Base-by-base conservation (phyloP, 768 basidiomycete genomes). In the Psilocybe cyanescens region DNA sequence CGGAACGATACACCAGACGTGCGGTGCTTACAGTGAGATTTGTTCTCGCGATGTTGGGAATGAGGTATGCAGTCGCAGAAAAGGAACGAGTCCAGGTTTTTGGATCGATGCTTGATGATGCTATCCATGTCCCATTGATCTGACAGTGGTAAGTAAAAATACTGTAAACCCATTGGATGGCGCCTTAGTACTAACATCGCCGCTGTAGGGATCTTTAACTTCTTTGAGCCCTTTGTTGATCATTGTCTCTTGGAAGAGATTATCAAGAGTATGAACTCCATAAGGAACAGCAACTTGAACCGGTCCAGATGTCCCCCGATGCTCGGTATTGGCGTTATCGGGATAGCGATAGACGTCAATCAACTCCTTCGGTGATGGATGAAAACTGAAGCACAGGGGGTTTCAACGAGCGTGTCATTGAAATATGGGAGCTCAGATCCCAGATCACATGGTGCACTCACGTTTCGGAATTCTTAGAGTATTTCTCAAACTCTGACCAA, bases 401-500 rank as follows among this genome's bases (percentile, higher is more conserved):
- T 46, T 3, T 44, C 37, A 39, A 41, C n/a, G 24, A n/a, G 30
- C 11, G 29, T 30, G 14, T 11, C 29, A 11, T 51, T 28, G 28
- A 14, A 29, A 16, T 48, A 44, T 60, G 41, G 14, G n/a, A 33
- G 16, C 24, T 24, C 24, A 24, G 24, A 24, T 24, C 24, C 24
- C 24, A 24, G 24, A 24, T 24, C 24, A n/a, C 14, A 5, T 4
- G 6, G 45, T 29, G 14, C 8, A 57, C 74, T 28, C 44, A 81
- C 80, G 66, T 78, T 65, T 79, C 78, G 4, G 73, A 67, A 55
- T 73, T 76, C 58, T 71, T 72, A 4, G 73, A 75, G 62, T 80
- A 80, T 57, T 78, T 75, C 16, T 72, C 60, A 53, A 75, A 80
- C 19, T 78, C 74, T 0, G 74, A 69, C 81, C 81, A 86, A 63